These are phyloP conservation scores for Botrytis paeoniae DNA, from an alignment of 2,329 filamentous ascomycete species.

Conservation along the genomic window DNA sequence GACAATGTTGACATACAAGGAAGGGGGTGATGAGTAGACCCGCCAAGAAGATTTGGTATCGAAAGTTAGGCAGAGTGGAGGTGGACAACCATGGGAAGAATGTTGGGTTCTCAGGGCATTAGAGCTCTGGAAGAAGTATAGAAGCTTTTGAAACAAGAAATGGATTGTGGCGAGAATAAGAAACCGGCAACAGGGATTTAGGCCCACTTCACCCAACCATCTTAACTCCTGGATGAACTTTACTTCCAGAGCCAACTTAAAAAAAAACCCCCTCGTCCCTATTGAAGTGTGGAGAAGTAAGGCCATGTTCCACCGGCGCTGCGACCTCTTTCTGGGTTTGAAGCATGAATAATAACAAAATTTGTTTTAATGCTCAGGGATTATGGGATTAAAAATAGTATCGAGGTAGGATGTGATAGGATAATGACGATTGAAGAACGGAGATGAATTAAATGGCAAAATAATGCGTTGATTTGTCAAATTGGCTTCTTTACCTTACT, in stretches of 20 bases:
- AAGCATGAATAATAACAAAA: conserved; percentile 21
- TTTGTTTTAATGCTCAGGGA: conserved; percentile 21
- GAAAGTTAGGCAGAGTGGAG: conserved; percentile 15
- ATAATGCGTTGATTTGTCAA: conserved; percentile 20
- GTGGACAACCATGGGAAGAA: neutral
- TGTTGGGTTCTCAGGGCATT: conserved; percentile 24
- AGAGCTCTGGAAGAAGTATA: conserved; percentile 31
- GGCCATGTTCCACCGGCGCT: conserved; percentile 4
- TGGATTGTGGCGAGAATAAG: conserved; percentile 16
- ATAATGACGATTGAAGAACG: conserved; percentile 13
- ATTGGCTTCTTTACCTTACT: neutral
- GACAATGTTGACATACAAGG: conserved; percentile 9
- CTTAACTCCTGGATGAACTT: conserved; percentile 21
- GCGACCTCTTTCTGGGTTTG: conserved; percentile 17
- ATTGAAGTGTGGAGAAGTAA: conserved; percentile 18
- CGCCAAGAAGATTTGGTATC: conserved; percentile 8
- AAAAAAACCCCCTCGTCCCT: neutral
- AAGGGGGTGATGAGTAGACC: conserved; percentile 9
- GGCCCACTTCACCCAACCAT: conserved; percentile 16
- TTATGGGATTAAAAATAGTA: conserved; percentile 21
- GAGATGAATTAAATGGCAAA: conserved; percentile 21
- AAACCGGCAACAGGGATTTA: conserved; percentile 12
- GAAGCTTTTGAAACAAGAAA: conserved; percentile 31
- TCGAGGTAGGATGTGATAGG: conserved; percentile 9
- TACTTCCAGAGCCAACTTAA: conserved; percentile 3